Evolutionary conservation across 1,139 yeast genomes (phyloP).

Genomic region (Geotrichum reessii): DNA sequence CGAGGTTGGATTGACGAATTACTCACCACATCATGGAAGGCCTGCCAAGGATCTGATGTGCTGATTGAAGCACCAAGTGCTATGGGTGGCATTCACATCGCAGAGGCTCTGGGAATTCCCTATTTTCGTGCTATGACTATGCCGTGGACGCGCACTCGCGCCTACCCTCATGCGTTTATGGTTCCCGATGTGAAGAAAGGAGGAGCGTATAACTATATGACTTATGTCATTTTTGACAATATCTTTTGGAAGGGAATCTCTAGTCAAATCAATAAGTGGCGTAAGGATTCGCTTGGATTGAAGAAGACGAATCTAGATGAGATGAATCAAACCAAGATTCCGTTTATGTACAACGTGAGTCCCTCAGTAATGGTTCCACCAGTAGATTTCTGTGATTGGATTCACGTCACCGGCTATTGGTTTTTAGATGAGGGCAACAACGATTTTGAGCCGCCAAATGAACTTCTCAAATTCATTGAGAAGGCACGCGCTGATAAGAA

Average conservation of each 20-base stretch:
- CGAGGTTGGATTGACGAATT: constrained; percentile 75
- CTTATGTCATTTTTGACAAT: constrained; percentile 88
- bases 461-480: constrained; percentile 55
- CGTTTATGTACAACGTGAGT: constrained; percentile 83
- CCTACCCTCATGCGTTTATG: constrained; percentile 93
- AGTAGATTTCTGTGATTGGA: constrained; percentile 91
- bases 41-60: constrained; percentile 78
- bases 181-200: constrained; percentile 92
- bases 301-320: constrained; percentile 64
- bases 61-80: constrained; percentile 92
- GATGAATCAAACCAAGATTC: constrained; percentile 72
- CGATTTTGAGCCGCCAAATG: constrained; percentile 57
- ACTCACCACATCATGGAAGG: constrained; percentile 68
- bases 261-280: constrained; percentile 85
- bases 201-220: constrained; percentile 84
- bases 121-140: constrained; percentile 92
- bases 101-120: constrained; percentile 84
- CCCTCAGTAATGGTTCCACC: constrained; percentile 88
- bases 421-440: constrained; percentile 63
- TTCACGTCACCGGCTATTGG: constrained; percentile 94
- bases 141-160: constrained; percentile 97
- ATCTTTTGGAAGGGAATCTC: constrained; percentile 91
- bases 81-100: constrained; percentile 91
- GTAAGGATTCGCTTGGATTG: constrained; percentile 58
- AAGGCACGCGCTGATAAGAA: constrained; percentile 56